Evolutionary conservation across 345 rosid genomes (phyloP).

Genomic region (Linum trigynum): DNA sequence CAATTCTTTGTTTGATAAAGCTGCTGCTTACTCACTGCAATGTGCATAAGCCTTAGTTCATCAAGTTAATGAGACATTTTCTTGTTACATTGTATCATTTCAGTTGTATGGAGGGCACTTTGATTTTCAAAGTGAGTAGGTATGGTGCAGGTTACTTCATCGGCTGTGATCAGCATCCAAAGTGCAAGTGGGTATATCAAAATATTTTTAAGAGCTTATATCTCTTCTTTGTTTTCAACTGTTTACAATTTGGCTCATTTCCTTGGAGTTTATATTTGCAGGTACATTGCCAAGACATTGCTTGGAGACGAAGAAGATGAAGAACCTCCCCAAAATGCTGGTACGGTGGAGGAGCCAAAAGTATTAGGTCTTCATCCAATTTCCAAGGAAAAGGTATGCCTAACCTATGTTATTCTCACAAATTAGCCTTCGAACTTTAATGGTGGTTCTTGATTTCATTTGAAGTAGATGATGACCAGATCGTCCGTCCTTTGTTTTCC

Average conservation of each 20-base stretch:
- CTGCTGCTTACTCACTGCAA: no score
- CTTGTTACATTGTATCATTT: constrained; percentile 16
- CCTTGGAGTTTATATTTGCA: constrained; percentile 12
- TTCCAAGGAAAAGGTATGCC: constrained; percentile 75
- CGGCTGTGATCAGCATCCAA: constrained; percentile 86
- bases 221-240: constrained; percentile 7
- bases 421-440: constrained; percentile 4
- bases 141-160: constrained; percentile 82
- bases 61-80: not conserved
- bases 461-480: not conserved
- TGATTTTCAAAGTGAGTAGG: constrained; percentile 78
- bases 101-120: constrained; percentile 85
- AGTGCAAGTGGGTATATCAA: constrained; percentile 72
- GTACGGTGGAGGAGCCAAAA: constrained; percentile 66
- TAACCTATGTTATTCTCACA: not conserved
- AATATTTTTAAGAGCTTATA: not conserved
- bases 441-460: not conserved
- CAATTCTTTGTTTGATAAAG: no score
- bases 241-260: not conserved
- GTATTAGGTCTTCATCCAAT: constrained; percentile 69
- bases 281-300: constrained; percentile 83
- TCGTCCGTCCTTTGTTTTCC: constrained; percentile 1
- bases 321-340: constrained; percentile 35
- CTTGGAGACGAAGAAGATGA: constrained; percentile 65
- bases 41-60: no score